Base-by-base conservation (phyloP, 140 eudicot species). In the Artemisia princeps region DNA sequence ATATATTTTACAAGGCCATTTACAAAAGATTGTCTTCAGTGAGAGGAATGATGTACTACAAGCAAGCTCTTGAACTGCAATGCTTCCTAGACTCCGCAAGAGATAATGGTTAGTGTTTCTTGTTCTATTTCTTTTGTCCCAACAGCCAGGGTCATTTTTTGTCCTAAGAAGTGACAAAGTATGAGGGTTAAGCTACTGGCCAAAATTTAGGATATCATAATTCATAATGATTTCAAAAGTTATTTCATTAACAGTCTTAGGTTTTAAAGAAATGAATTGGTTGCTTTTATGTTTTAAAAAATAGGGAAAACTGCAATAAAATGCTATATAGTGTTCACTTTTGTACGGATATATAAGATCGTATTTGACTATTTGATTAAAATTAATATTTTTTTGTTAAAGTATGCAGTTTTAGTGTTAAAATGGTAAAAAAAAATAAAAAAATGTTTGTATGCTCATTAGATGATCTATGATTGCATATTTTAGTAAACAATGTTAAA, bases 1-100 rank as follows among this genome's bases (percentile, higher is more conserved):
- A 20, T 20, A 55, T 67, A 55, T 61, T 53, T 50, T 71, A 70
- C 42, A 64, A 15, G 19, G 72, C 71, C 50, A 70, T 64, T 56
- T 23, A 57, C 63, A 64, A 64, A 68, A 1, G 62, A 46, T 62
- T 49, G 58, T 67, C 55, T 59, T 52, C 82, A 94, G 99, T 94
- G 76, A 81, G 99, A 82, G 99, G 99, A 60, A 94, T 94, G 99
- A 94, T 94, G 95, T 94, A 94, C 81, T 94, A 88, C 81, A 84
- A 81, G 72, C 85, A 83, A 55, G 89, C 99, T 75, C 84, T 94
- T 70, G 94, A 94, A 71, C 90, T 94, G 48, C 99, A 94, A 57
- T 88, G 94, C 79, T 94, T 88, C 80, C 81, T 88, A 73, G 99
- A 94, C 72, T 79, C 77, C 53, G 99, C 96, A 51, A 85, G 74